Evolutionary conservation across 257 asterid genomes (phyloP), one percentile per base, ranked within the genome.

Genomic region (Marsdenia floribunda): DNA sequence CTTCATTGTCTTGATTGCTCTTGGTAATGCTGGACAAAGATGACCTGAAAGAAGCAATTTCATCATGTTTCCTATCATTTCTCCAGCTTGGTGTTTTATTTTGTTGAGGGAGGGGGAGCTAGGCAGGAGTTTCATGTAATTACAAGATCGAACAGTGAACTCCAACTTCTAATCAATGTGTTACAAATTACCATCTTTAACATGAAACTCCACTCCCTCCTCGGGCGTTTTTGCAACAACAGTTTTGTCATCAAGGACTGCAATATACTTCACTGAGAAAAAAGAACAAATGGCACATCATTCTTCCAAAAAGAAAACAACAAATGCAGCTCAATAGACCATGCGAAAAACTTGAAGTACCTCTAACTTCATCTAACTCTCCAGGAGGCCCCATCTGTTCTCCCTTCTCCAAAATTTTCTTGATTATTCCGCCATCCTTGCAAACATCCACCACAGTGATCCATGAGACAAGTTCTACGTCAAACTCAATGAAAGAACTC

Each of bases 391-490:
- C 94, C 72, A 75, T 52, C 35, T 73, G 78, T 53, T 86, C 92
- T 37, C 96, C 96, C 73, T 75, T 80, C 83, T 82, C 84, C 72
- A 88, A 66, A 65, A 88, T 80, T 77, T 80, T 88, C 87, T 90
- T 88, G 75, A 88, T 79, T 75, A 88, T 86, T 61, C 91, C 96
- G 80, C 94, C 92, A 75, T 88, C 94, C 84, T 81, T 90, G 88
- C 87, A 87, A 59, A 90, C 68, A 82, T 90, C 93, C 63, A 90
- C 83, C 74, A 90, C 90, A 2, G 84, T 79, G 82, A 86, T 85
- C 93, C 96, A 90, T 29, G 93, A 90, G 73, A 86, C 40, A 63
- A 90, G 93, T 70, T 88, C 96, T 52, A 90, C 90, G 79, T 88
- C 93, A 78, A 84, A 82, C 84, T 76, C 84, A 73, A 84, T 64